phyloP scores from a whole-genome alignment of 2,329 filamentous ascomycete genomes.

The Colletotrichum gloeosporioides region DNA sequence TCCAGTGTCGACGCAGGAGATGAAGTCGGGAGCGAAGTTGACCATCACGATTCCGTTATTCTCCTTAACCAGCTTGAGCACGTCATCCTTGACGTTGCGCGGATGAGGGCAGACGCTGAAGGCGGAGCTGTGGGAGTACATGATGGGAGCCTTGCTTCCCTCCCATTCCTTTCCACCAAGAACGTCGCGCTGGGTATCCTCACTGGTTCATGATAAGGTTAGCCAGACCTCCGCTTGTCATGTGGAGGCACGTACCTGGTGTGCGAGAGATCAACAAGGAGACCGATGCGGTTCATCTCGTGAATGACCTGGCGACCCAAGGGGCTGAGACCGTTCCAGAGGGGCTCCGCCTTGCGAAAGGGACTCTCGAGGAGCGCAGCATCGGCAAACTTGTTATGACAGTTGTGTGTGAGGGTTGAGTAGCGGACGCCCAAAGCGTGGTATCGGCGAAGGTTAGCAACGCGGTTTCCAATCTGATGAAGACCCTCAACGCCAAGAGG shows the following conservation, averaged over 20 bases:
- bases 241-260: slow-evolving; percentile 40
- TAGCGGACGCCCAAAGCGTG: slow-evolving; percentile 84
- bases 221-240: background rate
- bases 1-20: slow-evolving; percentile 71
- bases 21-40: slow-evolving; percentile 84
- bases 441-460: slow-evolving; percentile 76
- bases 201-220: slow-evolving; percentile 40
- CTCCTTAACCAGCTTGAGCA: slow-evolving; percentile 77
- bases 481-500: slow-evolving; percentile 85
- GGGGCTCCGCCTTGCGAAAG: slow-evolving; percentile 55
- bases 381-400: slow-evolving; percentile 89
- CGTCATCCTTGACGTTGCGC: slow-evolving; percentile 86
- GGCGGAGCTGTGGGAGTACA: slow-evolving; percentile 88
- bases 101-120: slow-evolving; percentile 85
- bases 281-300: slow-evolving; percentile 94
- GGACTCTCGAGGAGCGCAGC: slow-evolving; percentile 71
- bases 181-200: slow-evolving; percentile 85
- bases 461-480: slow-evolving; percentile 90
- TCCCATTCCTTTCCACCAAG: slow-evolving; percentile 71
- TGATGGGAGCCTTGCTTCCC: slow-evolving; percentile 80
- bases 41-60: slow-evolving; percentile 85
- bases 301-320: slow-evolving; percentile 72
- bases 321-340: slow-evolving; percentile 75
- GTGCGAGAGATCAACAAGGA: slow-evolving; percentile 92
- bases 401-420: slow-evolving; percentile 90